These are phyloP conservation scores for Paraphoma sp. DNA, from an alignment of 2,329 filamentous ascomycete genomes.

Conservation along the genomic window DNA sequence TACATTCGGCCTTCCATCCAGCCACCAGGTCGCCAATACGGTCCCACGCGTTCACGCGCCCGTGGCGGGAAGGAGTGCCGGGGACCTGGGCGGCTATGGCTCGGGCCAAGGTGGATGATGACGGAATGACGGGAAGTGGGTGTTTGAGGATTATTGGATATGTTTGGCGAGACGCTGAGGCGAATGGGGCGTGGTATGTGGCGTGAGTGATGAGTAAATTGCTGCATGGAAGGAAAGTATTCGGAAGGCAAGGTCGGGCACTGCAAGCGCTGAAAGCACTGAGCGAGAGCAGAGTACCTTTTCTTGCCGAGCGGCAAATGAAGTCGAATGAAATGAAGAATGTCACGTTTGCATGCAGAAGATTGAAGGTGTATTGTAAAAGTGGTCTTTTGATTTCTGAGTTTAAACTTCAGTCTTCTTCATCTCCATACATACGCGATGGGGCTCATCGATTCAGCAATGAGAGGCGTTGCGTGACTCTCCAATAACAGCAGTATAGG, in stretches of 20 bases:
- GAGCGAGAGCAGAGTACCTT: no score
- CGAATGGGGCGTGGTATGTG: not conserved
- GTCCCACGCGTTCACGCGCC: not conserved
- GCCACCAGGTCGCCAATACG: not conserved
- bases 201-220: not conserved
- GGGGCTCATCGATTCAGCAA: not conserved
- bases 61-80: not conserved
- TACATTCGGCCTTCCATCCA: not conserved
- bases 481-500: slow-evolving; percentile 1
- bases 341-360: no score
- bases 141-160: not conserved
- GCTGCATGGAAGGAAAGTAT: not conserved
- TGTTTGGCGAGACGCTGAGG: not conserved
- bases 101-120: not conserved
- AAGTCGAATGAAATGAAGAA: no score
- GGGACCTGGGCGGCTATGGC: not conserved
- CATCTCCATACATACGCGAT: not conserved
- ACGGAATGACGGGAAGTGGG: not conserved
- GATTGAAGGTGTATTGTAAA: not conserved
- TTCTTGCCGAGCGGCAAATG: no score
- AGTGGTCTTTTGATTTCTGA: not conserved
- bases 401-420: slow-evolving; percentile 1
- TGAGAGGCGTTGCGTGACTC: not conserved
- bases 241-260: not conserved
- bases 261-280: no score